These are phyloP conservation scores for Lasiodiplodia sp. DNA, from an alignment of 2,329 filamentous ascomycete species.

Conservation along the genomic window DNA sequence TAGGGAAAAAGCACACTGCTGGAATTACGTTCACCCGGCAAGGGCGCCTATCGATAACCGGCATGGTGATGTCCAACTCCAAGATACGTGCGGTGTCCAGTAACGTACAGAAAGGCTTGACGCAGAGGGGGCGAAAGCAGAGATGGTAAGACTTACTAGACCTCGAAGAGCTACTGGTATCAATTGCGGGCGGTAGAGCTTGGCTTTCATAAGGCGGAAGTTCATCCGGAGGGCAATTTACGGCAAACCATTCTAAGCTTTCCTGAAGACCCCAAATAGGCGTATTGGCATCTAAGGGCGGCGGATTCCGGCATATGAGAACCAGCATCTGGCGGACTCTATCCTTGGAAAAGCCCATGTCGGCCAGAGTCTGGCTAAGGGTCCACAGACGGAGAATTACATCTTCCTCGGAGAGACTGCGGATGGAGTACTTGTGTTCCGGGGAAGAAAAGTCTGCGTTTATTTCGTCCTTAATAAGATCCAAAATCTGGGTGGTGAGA, in stretches of 20 bases:
- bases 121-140: background rate
- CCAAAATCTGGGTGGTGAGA: constrained; percentile 77
- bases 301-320: constrained; percentile 71
- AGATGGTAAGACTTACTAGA: constrained; percentile 36
- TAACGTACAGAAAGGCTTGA: background rate
- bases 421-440: constrained; percentile 43
- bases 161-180: constrained; percentile 35
- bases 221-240: constrained; percentile 73
- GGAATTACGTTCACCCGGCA: background rate
- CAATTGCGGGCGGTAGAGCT: background rate
- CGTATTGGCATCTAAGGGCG: constrained; percentile 59
- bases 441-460: constrained; percentile 45
- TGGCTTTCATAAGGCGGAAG: constrained; percentile 71
- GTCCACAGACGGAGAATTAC: constrained; percentile 83
- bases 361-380: constrained; percentile 73
- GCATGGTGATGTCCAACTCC: background rate
- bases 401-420: constrained; percentile 73
- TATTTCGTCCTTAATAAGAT: constrained; percentile 71
- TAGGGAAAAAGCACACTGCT: background rate
- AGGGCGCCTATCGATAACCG: background rate
- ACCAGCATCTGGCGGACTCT: constrained; percentile 70
- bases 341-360: constrained; percentile 71
- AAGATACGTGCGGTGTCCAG: background rate
- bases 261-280: constrained; percentile 85
- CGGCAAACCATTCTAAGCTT: constrained; percentile 87